These are phyloP conservation scores for Ramularia collo-cygni DNA, from an alignment of 2,329 filamentous ascomycete species.

Conservation along the genomic window DNA sequence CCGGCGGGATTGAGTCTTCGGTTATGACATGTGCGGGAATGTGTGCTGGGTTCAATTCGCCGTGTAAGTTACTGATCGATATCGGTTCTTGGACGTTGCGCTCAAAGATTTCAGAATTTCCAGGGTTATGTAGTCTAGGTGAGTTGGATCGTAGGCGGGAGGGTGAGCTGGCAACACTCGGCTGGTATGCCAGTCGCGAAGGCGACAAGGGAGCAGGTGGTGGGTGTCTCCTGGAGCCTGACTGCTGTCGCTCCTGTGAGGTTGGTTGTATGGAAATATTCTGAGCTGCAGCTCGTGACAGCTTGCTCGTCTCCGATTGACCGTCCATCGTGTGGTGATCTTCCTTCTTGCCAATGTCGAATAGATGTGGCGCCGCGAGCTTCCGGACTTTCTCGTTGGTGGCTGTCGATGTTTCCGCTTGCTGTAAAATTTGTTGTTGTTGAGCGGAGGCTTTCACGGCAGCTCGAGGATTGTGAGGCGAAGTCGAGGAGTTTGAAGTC, in stretches of 20 bases:
- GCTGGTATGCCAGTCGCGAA: conserved; percentile 18
- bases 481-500: background rate
- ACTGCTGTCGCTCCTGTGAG: conserved; percentile 5
- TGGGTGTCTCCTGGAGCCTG: conserved; percentile 10
- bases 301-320: conserved; percentile 5
- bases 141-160: conserved; percentile 59
- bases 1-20: conserved; percentile 87
- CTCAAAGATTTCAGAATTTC: conserved; percentile 77
- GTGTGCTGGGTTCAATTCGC: conserved; percentile 65
- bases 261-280: conserved; percentile 2
- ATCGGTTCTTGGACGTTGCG: conserved; percentile 76
- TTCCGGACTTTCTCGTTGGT: conserved; percentile 9
- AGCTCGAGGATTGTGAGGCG: background rate
- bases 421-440: background rate
- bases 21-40: conserved; percentile 91
- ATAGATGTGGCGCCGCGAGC: conserved; percentile 10
- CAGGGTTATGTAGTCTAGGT: conserved; percentile 69
- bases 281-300: conserved; percentile 4
- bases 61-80: conserved; percentile 46
- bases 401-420: background rate
- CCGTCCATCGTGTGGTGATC: conserved; percentile 10
- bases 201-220: conserved; percentile 21
- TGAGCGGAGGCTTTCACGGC: background rate
- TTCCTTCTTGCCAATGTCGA: conserved; percentile 16
- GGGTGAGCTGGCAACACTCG: conserved; percentile 22